Conservation (phyloP, 441 rosid species). For the Populus hybrid region DNA sequence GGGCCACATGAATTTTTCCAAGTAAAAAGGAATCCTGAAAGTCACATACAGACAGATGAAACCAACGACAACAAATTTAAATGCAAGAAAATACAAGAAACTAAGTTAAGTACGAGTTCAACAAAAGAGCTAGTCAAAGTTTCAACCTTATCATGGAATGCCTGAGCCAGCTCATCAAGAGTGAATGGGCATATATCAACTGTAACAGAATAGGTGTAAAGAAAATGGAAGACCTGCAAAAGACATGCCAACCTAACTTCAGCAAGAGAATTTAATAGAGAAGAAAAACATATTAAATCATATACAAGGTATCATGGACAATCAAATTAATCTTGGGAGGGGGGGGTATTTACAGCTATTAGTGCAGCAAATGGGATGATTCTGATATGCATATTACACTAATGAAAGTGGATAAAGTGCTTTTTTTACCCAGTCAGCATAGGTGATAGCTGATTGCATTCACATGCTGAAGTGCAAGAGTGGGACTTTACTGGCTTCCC, state of each 20-base stretch:
- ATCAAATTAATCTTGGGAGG: not conserved
- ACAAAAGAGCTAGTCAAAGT: slow-evolving; percentile 11
- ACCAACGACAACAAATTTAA: slow-evolving; percentile 9
- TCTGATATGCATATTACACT: not conserved
- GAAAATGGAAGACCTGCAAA: slow-evolving; percentile 87
- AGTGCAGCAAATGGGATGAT: not conserved
- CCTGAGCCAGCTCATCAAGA: slow-evolving; percentile 82
- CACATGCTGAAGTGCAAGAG: not conserved
- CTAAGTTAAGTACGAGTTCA: slow-evolving; percentile 6
- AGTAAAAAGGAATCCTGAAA: slow-evolving; percentile 84
- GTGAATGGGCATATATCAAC: slow-evolving; percentile 71
- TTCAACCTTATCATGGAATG: slow-evolving; percentile 90
- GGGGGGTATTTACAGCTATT: not conserved
- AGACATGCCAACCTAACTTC: slow-evolving; percentile 20
- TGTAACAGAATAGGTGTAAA: slow-evolving; percentile 67
- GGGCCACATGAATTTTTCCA: slow-evolving; percentile 83
- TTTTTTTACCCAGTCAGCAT: too few species aligned
- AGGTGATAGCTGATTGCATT: not conserved
- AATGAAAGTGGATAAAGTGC: not conserved
- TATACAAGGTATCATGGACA: not conserved
- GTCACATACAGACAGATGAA: slow-evolving; percentile 15
- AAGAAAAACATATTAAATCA: not conserved
- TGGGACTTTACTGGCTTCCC: not conserved
- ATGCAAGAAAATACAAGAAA: not conserved
- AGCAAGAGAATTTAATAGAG: slow-evolving; percentile 18